Conservation (phyloP, 139 green algal genomes). For the Micractinium sp. region DNA sequence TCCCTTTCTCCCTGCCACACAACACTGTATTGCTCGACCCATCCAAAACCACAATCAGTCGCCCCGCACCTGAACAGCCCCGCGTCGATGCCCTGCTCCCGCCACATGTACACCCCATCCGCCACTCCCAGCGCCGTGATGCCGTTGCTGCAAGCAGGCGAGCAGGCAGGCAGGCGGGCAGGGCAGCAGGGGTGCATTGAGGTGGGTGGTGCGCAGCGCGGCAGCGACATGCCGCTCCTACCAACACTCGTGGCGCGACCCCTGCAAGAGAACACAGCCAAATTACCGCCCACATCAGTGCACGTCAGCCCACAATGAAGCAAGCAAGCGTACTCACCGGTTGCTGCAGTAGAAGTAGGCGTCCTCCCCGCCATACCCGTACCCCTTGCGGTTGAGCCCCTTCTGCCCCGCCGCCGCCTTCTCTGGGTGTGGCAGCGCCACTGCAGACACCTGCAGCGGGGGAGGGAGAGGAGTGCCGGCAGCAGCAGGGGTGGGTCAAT, state of each 20-base stretch:
- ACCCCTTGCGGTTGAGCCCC: slow-evolving; percentile 73
- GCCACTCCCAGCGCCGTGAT: slow-evolving; percentile 88
- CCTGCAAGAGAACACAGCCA: background rate
- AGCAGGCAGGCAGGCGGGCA: background rate
- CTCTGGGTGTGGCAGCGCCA: slow-evolving; percentile 91
- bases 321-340: slow-evolving; percentile 25
- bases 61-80: slow-evolving; percentile 78
- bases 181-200: background rate
- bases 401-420: slow-evolving; percentile 79
- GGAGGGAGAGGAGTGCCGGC: background rate
- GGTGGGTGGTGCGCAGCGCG: too few relatives aligned
- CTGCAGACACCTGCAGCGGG: slow-evolving; percentile 37
- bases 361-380: slow-evolving; percentile 88
- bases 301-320: background rate
- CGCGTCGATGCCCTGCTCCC: slow-evolving; percentile 86
- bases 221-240: too few relatives aligned
- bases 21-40: too few relatives aligned
- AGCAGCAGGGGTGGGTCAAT: background rate
- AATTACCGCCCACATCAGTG: background rate
- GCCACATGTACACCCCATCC: slow-evolving; percentile 95
- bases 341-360: slow-evolving; percentile 79
- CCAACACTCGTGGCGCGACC: background rate
- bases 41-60: slow-evolving; percentile 35
- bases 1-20: too few relatives aligned
- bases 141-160: slow-evolving; percentile 50